A percentile compares a stretch with the other conserved stretches of the same genome.
Evolutionary conservation across 2,329 filamentous ascomycete genomes (phyloP).

Genomic region (Ophiocordyceps camponoti-saundersi): DNA sequence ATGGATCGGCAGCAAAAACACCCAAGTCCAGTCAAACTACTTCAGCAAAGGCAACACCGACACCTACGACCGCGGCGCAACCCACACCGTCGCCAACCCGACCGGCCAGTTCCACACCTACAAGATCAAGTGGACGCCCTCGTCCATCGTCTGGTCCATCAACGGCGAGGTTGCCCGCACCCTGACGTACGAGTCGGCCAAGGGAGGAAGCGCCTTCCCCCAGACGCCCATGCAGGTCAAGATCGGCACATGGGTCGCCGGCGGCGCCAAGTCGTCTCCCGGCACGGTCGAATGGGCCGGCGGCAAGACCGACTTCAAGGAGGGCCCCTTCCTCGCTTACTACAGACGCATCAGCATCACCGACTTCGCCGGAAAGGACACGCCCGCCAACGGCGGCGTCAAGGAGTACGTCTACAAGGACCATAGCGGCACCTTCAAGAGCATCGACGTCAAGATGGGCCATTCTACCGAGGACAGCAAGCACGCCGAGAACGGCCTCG

Average conservation of each 20-base stretch:
- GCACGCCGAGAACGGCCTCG: not conserved
- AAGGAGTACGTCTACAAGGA: slow-evolving; percentile 36
- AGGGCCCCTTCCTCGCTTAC: slow-evolving; percentile 36
- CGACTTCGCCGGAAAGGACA: slow-evolving; percentile 35
- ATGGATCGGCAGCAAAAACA: slow-evolving; percentile 59
- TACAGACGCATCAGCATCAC: slow-evolving; percentile 38
- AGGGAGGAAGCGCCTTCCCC: slow-evolving; percentile 42
- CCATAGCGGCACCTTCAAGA: slow-evolving; percentile 28
- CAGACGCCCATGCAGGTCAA: slow-evolving; percentile 60
- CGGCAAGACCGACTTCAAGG: slow-evolving; percentile 34
- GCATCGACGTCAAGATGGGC: slow-evolving; percentile 31
- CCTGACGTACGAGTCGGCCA: slow-evolving; percentile 40
- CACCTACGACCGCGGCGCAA: slow-evolving; percentile 53
- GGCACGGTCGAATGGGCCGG: slow-evolving; percentile 61
- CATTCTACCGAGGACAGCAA: slow-evolving; percentile 6
- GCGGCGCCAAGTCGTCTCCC: slow-evolving; percentile 36
- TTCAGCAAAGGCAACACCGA: slow-evolving; percentile 58
- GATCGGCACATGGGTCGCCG: slow-evolving; percentile 51
- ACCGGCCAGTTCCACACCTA: slow-evolving; percentile 42
- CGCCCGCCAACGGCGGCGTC: slow-evolving; percentile 19
- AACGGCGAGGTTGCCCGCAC: slow-evolving; percentile 45
- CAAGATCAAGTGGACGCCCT: slow-evolving; percentile 49
- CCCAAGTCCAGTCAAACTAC: slow-evolving; percentile 72
- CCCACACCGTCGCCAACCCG: slow-evolving; percentile 38
- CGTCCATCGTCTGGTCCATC: slow-evolving; percentile 46